Evolutionary conservation across 345 rosid species (phyloP).

Genomic region (Erysimum cheiranthoides): DNA sequence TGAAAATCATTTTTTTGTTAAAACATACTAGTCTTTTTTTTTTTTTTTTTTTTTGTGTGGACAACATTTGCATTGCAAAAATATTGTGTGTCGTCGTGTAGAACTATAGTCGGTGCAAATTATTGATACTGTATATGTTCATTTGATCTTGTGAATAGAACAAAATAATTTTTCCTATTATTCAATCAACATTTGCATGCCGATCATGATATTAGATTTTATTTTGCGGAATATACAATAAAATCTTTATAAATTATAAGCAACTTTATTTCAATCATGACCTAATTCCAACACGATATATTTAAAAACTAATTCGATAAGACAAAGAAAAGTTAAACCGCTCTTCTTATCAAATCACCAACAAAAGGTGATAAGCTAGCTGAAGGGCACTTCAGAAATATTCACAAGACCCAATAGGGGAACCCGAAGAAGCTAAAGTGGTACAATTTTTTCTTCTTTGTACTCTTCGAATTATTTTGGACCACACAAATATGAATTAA

Average conservation of each 20-base stretch:
- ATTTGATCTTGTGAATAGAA: background rate
- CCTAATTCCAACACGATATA: conserved; percentile 41
- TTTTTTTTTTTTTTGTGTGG: background rate
- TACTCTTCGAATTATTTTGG: conserved; percentile 26
- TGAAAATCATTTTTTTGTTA: background rate
- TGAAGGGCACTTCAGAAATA: conserved; percentile 40
- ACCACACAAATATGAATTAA: conserved; percentile 20
- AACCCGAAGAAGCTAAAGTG: conserved; percentile 27
- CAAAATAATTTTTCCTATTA: background rate
- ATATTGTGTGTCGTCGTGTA: background rate
- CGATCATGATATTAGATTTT: background rate
- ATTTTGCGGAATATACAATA: conserved; percentile 11
- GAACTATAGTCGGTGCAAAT: background rate
- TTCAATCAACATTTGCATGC: background rate
- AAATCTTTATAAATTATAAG: conserved; percentile 2
- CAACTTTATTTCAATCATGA: conserved; percentile 34
- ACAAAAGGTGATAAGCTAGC: conserved; percentile 40
- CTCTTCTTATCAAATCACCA: conserved; percentile 41
- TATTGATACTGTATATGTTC: background rate
- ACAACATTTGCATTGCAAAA: background rate
- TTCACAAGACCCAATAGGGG: conserved; percentile 37
- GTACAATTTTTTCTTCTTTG: background rate
- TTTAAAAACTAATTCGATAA: conserved; percentile 32
- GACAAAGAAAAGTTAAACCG: conserved; percentile 32
- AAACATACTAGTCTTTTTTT: background rate